Conservation (phyloP, 805 yeast species). For the Pichia gijzeniarum region DNA sequence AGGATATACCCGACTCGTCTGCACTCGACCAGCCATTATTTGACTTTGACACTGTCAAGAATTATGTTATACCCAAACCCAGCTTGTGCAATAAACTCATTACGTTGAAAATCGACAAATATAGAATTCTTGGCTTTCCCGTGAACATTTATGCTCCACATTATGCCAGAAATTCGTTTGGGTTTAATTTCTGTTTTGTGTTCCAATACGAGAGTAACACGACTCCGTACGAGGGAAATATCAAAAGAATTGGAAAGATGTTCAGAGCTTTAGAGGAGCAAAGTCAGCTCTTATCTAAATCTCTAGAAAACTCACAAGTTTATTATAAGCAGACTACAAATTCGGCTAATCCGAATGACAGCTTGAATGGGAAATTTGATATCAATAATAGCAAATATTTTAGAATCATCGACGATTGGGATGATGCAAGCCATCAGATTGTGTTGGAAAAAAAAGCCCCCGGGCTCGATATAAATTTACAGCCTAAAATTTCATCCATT, state of each 20-base stretch:
- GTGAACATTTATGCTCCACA: slow-evolving; percentile 67
- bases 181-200: slow-evolving; percentile 88
- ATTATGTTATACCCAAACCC: slow-evolving; percentile 91
- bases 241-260: slow-evolving; percentile 80
- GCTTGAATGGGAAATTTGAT: slow-evolving; percentile 9
- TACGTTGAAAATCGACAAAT: slow-evolving; percentile 63
- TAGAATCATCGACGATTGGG: slow-evolving; percentile 27
- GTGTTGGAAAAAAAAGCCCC: slow-evolving; percentile 19
- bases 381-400: slow-evolving; percentile 22
- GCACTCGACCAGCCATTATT: slow-evolving; percentile 41
- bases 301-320: slow-evolving; percentile 38
- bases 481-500: slow-evolving; percentile 40
- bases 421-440: slow-evolving; percentile 22
- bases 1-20: slow-evolving; percentile 26
- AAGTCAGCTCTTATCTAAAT: slow-evolving; percentile 59
- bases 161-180: slow-evolving; percentile 87
- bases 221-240: slow-evolving; percentile 80
- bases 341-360: neutral
- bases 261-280: slow-evolving; percentile 89
- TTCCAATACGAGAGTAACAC: slow-evolving; percentile 78
- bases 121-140: slow-evolving; percentile 80
- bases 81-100: slow-evolving; percentile 79
- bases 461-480: slow-evolving; percentile 19
- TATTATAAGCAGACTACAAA: slow-evolving; percentile 31
- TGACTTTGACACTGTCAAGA: slow-evolving; percentile 80